Evolutionary conservation across 495 filamentous ascomycete species (phyloP), one percentile per base, ranked within the genome.

Genomic region (Poronia punctata): DNA sequence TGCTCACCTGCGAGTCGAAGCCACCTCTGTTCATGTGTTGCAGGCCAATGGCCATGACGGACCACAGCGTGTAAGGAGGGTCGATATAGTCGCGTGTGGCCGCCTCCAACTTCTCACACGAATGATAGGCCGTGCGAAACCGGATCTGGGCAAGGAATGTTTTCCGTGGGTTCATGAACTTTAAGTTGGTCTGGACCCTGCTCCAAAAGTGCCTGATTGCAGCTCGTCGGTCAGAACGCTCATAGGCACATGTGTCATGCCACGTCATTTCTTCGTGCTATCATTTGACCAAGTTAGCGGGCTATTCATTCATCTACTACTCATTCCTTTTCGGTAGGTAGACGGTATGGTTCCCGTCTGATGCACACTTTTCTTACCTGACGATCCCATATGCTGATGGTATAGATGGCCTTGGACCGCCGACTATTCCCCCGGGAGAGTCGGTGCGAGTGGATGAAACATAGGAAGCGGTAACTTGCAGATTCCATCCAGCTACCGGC

Each of bases 381-480:
- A 9, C 50, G 41, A 17, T 53, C 50, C 41, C 41, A 53, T 27
- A 53, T 49, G 14, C 50, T 53, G 3, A 53, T 46, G 3, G 46
- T 53, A 23, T 46, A 35, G 31, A 53, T 42, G 19, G 35, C 28
- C 26, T 49, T 53, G n/a, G n/a, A n/a, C 29, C 49, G 50, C 3
- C 9, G 3, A 3, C 11, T 45, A 1, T 14, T 18, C 26, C 12
- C 37, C 2, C 39, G 49, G 5, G 48, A 31, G 21, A 52, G 48
- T 11, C 36, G 6, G 10, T 53, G 50, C 38, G 42, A 45, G 33
- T 53, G 50, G 24, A 53, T 53, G 18, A 53, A 53, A 16, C 50
- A 49, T 2, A 53, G 0, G 22, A 53, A 53, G 7, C 50, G 31
- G 22, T 49, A 53, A n/a, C 41, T 30, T 23, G 45, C 26, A 20